A percentile compares a stretch with the other conserved stretches of the same genome.
Conservation (phyloP, 495 filamentous ascomycete genomes). For the Pyrenula massariospora region DNA sequence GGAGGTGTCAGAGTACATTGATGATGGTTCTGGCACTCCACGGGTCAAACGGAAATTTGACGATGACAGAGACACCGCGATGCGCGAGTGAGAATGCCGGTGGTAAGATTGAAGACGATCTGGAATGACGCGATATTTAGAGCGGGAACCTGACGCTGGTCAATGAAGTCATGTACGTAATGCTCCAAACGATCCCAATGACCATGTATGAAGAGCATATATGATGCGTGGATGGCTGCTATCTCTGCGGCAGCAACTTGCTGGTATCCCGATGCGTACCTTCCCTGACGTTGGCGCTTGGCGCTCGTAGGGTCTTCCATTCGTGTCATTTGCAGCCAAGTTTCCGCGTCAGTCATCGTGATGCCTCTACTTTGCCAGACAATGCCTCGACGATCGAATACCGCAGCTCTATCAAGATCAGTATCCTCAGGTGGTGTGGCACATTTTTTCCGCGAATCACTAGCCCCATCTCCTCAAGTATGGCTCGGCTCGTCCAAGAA, state of each 20-base stretch:
- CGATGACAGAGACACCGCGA: slow-evolving; percentile 19
- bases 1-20: slow-evolving; percentile 72
- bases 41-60: slow-evolving; percentile 41
- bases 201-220: too few species aligned
- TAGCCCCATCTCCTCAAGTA: not conserved
- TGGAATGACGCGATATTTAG: slow-evolving; percentile 1
- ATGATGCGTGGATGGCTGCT: too few species aligned
- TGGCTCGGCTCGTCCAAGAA: not conserved
- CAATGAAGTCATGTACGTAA: too few species aligned
- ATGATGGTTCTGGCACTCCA: slow-evolving; percentile 32
- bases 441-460: not conserved
- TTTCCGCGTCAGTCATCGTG: too few species aligned
- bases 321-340: too few species aligned
- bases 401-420: not conserved
- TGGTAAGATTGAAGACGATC: not conserved
- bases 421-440: not conserved
- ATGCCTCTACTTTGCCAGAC: too few species aligned
- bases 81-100: slow-evolving; percentile 2
- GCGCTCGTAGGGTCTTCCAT: too few species aligned
- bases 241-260: too few species aligned
- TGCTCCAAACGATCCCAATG: too few species aligned
- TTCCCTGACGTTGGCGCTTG: too few species aligned
- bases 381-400: not conserved
- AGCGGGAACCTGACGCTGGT: too few species aligned
- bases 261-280: too few species aligned